phyloP scores from a whole-genome alignment of 805 yeast species.

The Ogataea trehaloabstinens region DNA sequence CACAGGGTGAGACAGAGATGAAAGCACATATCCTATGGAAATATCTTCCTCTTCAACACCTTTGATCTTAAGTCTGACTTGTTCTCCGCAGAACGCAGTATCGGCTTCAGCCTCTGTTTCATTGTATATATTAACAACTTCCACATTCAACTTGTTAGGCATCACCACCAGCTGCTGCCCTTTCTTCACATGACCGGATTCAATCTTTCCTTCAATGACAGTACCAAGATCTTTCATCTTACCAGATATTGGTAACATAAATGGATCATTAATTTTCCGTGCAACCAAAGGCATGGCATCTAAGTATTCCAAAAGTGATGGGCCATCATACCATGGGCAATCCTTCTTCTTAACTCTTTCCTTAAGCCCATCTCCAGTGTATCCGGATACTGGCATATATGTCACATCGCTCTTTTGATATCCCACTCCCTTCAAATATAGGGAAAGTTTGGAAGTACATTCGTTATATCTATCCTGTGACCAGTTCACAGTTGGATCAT shows the following conservation, averaged over 20 bases:
- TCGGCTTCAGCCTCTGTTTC: constrained; percentile 95
- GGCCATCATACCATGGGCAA: constrained; percentile 95
- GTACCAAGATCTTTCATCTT: constrained; percentile 98
- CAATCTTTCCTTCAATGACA: constrained; percentile 96
- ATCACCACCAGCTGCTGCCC: constrained; percentile 72
- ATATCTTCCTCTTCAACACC: constrained; percentile 98
- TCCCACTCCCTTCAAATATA: constrained; percentile 84
- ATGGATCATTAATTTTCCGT: constrained; percentile 90
- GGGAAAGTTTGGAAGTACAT: constrained; percentile 79
- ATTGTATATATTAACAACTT: constrained; percentile 82
- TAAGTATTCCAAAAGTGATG: constrained; percentile 84
- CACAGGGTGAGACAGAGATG: constrained; percentile 84
- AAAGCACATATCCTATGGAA: constrained; percentile 85
- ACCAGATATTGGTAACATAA: constrained; percentile 93
- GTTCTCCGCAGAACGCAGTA: constrained; percentile 93
- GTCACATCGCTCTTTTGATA: constrained; percentile 83
- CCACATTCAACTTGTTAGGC: constrained; percentile 88
- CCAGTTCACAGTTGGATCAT: constrained; percentile 96
- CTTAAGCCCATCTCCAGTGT: constrained; percentile 94
- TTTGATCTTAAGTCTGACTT: constrained; percentile 86
- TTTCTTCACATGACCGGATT: constrained; percentile 89
- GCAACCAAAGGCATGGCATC: constrained; percentile 78
- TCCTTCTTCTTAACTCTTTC: constrained; percentile 68
- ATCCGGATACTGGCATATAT: constrained; percentile 98
- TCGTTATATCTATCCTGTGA: constrained; percentile 94